phyloP scores from a whole-genome alignment of 2,329 filamentous ascomycete species.

The Sporothrix curviconia region DNA sequence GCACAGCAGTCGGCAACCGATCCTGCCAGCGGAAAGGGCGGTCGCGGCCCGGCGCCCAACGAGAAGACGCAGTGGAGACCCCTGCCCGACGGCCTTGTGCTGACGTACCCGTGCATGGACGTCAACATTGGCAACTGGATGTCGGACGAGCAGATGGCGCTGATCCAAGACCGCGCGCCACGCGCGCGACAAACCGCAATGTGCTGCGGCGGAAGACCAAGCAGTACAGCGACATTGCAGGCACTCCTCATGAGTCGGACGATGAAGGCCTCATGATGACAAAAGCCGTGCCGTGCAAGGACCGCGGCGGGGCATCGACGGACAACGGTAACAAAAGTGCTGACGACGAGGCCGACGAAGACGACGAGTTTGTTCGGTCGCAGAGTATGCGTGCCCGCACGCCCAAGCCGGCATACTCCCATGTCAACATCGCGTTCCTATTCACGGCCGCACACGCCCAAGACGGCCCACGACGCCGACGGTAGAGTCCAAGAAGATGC shows the following conservation, averaged over 20 bases:
- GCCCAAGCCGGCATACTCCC: slow-evolving; percentile 17
- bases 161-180: slow-evolving; percentile 80
- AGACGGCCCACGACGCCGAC: neutral
- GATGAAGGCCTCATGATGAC: slow-evolving; percentile 53
- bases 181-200: slow-evolving; percentile 68
- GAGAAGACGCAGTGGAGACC: slow-evolving; percentile 46
- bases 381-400: slow-evolving; percentile 1
- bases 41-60: slow-evolving; percentile 44
- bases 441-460: slow-evolving; percentile 4
- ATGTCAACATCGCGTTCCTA: slow-evolving; percentile 15
- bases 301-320: neutral
- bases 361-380: neutral
- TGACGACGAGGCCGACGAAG: slow-evolving; percentile 6
- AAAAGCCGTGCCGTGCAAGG: neutral
- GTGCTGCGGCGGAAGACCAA: slow-evolving; percentile 80
- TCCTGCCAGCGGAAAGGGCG: slow-evolving; percentile 22
- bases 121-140: slow-evolving; percentile 99
- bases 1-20: slow-evolving; percentile 69
- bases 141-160: slow-evolving; percentile 93
- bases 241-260: slow-evolving; percentile 75
- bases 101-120: slow-evolving; percentile 85
- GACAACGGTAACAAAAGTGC: neutral
- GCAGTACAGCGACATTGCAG: slow-evolving; percentile 78
- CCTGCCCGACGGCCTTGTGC: slow-evolving; percentile 69
- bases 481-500: neutral